Evolutionary conservation across 768 basidiomycete genomes (phyloP).

Genomic region (Leccinum rimulosum): DNA sequence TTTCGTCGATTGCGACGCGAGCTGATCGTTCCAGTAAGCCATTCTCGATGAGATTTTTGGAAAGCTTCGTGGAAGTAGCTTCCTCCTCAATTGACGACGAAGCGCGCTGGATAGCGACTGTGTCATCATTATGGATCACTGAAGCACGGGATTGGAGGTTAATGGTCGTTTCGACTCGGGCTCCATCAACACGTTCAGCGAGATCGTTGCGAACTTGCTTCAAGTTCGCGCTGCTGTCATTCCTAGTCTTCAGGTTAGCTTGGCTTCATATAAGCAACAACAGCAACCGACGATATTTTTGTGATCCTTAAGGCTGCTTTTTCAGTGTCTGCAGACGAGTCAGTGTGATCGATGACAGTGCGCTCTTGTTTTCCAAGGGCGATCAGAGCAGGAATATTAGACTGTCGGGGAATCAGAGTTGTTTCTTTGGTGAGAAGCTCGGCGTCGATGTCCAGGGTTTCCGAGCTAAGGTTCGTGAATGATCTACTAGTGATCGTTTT

Average conservation of each 20-base stretch:
- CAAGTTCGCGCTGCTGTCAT: not conserved
- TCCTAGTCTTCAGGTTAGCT: conserved; percentile 2
- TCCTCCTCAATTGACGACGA: not conserved
- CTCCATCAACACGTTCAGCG: not conserved
- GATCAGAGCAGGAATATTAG: not conserved
- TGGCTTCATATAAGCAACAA: not conserved
- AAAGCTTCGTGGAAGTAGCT: not conserved
- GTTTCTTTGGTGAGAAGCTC: not conserved
- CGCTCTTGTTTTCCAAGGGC: not conserved
- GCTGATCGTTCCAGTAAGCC: not conserved
- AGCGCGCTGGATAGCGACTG: not conserved
- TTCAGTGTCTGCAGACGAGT: not conserved
- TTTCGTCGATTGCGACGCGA: not conserved
- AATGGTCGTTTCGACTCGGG: not conserved
- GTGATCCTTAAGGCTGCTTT: not conserved
- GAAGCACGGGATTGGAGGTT: not conserved
- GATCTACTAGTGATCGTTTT: not conserved
- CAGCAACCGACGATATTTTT: conserved; percentile 2
- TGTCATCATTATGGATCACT: not conserved
- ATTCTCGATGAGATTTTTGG: not conserved
- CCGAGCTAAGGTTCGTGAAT: not conserved
- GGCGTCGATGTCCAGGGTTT: not conserved
- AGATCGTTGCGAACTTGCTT: not conserved
- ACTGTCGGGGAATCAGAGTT: not conserved
- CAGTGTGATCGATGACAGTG: not conserved